phyloP scores from a whole-genome alignment of 176 grass and related monocot genomes.

The Aegilops speltoides region DNA sequence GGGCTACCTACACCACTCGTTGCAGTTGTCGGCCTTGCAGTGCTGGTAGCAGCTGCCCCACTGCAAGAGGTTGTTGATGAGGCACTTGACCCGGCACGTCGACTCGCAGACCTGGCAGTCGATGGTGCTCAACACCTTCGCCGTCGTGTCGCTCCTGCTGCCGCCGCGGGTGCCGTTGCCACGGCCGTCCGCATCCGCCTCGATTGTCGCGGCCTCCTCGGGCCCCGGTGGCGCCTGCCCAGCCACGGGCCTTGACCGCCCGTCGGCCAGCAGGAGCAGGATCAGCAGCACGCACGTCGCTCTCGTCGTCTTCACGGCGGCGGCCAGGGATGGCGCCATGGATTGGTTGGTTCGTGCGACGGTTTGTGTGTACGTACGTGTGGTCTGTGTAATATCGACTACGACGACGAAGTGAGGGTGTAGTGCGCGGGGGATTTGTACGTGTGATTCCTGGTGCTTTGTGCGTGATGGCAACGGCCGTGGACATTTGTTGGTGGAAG shows the following conservation, averaged over 20 bases:
- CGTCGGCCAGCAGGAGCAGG: background rate
- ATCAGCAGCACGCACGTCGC: conserved; percentile 25
- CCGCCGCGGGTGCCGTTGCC: conserved; percentile 21
- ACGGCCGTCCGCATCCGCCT: background rate
- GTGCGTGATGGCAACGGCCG: conserved; percentile 23
- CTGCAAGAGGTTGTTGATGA: conserved; percentile 56
- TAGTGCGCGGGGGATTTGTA: conserved; percentile 20
- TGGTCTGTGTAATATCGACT: background rate
- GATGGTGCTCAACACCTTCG: conserved; percentile 41
- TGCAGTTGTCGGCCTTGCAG: conserved; percentile 56
- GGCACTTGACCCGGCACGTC: conserved; percentile 54
- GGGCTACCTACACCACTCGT: conserved; percentile 47
- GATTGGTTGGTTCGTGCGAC: background rate
- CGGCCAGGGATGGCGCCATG: background rate
- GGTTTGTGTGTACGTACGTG: background rate
- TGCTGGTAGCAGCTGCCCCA: conserved; percentile 49
- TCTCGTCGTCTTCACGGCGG: background rate
- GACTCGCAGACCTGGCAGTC: conserved; percentile 63
- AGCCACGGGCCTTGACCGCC: background rate
- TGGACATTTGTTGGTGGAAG: conserved; percentile 20
- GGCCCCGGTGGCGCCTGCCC: conserved; percentile 29
- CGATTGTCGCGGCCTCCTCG: conserved; percentile 14
- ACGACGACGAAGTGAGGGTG: background rate
- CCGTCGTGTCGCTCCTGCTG: background rate
- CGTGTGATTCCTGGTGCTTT: background rate